phyloP scores from a whole-genome alignment of 2,329 filamentous ascomycete species.

The Penicillium janthinellum region DNA sequence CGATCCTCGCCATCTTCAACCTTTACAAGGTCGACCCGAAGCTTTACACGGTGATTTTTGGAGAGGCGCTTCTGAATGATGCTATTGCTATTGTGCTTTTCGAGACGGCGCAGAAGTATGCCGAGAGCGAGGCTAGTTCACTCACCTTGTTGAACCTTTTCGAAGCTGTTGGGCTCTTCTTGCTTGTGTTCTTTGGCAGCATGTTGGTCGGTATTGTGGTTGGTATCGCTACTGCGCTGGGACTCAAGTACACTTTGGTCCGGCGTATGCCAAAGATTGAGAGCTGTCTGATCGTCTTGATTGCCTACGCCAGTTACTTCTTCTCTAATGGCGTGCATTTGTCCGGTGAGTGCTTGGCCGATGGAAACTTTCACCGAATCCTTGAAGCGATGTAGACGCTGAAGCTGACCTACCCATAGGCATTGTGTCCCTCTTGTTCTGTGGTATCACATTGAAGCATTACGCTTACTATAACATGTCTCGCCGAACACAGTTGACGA shows the following conservation, averaged over 20 bases:
- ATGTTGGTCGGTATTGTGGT: constrained; percentile 85
- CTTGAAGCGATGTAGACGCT: background rate
- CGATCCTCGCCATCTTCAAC: constrained; percentile 98
- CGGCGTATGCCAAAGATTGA: constrained; percentile 93
- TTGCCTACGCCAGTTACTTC: constrained; percentile 96
- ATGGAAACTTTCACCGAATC: background rate
- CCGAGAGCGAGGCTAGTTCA: constrained; percentile 67
- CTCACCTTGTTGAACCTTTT: constrained; percentile 81
- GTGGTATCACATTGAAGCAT: constrained; percentile 96
- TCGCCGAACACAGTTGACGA: constrained; percentile 91
- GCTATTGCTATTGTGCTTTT: constrained; percentile 98
- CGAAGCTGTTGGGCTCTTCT: constrained; percentile 90
- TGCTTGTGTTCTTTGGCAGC: constrained; percentile 94
- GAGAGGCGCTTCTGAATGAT: constrained; percentile 96
- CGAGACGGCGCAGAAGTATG: constrained; percentile 94
- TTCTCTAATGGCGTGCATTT: constrained; percentile 95
- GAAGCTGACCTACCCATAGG: constrained; percentile 55
- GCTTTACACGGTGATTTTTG: constrained; percentile 97
- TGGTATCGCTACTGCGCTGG: constrained; percentile 81
- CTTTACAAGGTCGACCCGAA: constrained; percentile 99
- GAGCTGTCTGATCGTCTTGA: constrained; percentile 88
- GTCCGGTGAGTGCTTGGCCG: constrained; percentile 68
- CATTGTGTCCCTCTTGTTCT: constrained; percentile 95
- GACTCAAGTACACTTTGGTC: constrained; percentile 93
- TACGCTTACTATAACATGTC: constrained; percentile 99